Evolutionary conservation across 108 stramenopile species (phyloP).

Genomic region (Schizochytrium sp.): DNA sequence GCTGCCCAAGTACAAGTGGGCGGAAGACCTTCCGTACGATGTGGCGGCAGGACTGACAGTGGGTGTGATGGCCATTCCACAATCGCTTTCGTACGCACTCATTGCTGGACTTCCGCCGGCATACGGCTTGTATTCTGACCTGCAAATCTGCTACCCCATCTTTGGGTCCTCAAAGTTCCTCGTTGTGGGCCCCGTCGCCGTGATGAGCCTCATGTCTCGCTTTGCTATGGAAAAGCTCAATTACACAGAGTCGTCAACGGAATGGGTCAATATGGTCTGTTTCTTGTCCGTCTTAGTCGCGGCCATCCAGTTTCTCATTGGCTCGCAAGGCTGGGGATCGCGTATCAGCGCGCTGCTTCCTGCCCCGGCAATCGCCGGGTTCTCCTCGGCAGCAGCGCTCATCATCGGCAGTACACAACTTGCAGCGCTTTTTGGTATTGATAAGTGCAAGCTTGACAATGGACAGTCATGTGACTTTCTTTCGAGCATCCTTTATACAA

Average conservation of each 20-base stretch:
- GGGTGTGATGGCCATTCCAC: slow-evolving; percentile 73
- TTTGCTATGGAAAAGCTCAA: not conserved
- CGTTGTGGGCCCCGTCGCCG: slow-evolving; percentile 68
- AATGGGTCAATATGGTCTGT: not conserved
- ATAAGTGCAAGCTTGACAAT: not conserved
- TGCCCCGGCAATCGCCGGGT: slow-evolving; percentile 69
- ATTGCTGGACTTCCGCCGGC: slow-evolving; percentile 70
- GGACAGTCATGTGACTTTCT: not conserved
- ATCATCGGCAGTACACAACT: slow-evolving; percentile 72
- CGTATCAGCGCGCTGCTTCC: slow-evolving; percentile 59
- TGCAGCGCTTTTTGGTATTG: slow-evolving; percentile 64
- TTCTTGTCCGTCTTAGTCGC: slow-evolving; percentile 48
- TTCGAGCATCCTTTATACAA: not conserved
- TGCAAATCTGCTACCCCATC: slow-evolving; percentile 62
- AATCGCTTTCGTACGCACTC: slow-evolving; percentile 74
- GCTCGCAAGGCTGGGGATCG: slow-evolving; percentile 49
- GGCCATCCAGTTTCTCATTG: not conserved
- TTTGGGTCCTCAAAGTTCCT: slow-evolving; percentile 68
- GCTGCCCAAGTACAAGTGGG: not conserved
- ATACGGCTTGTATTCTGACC: slow-evolving; percentile 71
- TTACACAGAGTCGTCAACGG: not conserved
- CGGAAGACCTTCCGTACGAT: not conserved
- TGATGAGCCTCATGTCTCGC: slow-evolving; percentile 46
- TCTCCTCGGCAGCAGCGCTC: slow-evolving; percentile 71
- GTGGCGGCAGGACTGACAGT: slow-evolving; percentile 43